A percentile compares a stretch with the other conserved stretches of the same genome.
phyloP scores from a whole-genome alignment of 140 eudicot species.

The Bidens hawaiensis region DNA sequence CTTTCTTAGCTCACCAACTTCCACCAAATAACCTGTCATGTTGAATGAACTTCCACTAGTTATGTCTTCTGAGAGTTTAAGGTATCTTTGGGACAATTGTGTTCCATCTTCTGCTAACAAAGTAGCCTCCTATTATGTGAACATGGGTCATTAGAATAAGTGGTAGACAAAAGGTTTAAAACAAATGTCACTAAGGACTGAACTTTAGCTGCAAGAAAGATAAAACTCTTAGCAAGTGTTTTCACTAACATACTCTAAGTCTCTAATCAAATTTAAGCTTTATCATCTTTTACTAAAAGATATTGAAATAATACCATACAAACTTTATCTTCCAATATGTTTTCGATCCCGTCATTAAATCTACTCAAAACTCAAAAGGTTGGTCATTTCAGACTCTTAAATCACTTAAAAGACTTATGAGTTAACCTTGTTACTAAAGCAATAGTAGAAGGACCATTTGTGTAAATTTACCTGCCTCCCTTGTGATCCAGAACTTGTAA shows the following conservation, averaged over 20 bases:
- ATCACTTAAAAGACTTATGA: not conserved
- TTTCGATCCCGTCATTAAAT: not conserved
- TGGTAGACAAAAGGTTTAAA: not conserved
- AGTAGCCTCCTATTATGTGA: slow-evolving; percentile 35
- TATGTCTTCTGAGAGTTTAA: slow-evolving; percentile 42
- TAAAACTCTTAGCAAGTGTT: not conserved
- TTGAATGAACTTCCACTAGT: slow-evolving; percentile 37
- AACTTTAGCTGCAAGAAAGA: not conserved
- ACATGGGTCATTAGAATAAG: slow-evolving; percentile 7
- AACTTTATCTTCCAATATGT: not conserved
- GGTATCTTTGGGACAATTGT: slow-evolving; percentile 38
- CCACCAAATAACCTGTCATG: slow-evolving; percentile 48
- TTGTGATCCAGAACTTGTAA: slow-evolving; percentile 40
- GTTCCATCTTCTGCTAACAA: slow-evolving; percentile 59
- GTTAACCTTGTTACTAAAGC: slow-evolving; percentile 3
- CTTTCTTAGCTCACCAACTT: slow-evolving; percentile 48
- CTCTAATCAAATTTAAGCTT: not conserved
- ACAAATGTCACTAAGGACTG: not conserved
- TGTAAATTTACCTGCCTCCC: slow-evolving; percentile 42
- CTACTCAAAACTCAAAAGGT: slow-evolving; percentile 1
- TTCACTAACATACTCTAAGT: not conserved
- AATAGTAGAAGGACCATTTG: not conserved
- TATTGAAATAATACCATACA: not conserved
- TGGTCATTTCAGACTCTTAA: not conserved
- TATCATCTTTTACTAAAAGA: not conserved